Conservation (phyloP, 106 monocot species). For the Allium sativum region DNA sequence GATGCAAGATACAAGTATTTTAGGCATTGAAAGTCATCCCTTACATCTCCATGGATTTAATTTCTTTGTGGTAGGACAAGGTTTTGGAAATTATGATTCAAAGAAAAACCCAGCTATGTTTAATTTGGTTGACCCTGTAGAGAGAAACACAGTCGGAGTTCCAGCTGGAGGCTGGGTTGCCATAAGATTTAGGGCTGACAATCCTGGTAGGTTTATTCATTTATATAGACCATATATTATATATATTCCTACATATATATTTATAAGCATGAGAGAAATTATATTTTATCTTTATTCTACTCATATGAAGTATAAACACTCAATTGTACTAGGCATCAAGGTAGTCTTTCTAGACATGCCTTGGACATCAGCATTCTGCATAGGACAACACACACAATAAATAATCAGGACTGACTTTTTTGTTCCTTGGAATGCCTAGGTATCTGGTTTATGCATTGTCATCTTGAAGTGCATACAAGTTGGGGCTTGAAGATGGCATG, state of each 20-base stretch:
- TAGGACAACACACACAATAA: no score
- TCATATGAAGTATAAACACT: no score
- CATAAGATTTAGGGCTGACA: slow-evolving; percentile 40
- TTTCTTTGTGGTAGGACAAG: slow-evolving; percentile 44
- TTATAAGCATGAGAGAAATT: no score
- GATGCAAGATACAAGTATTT: slow-evolving; percentile 49
- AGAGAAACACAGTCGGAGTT: slow-evolving; percentile 42
- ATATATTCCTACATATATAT: no score
- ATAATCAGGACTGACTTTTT: no score
- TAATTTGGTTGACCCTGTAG: slow-evolving; percentile 34
- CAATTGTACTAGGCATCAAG: no score
- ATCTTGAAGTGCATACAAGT: slow-evolving; percentile 42
- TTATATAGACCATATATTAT: not conserved
- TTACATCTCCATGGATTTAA: slow-evolving; percentile 48
- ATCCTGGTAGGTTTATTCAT: slow-evolving; percentile 25
- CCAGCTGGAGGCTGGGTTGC: slow-evolving; percentile 46
- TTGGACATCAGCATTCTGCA: no score
- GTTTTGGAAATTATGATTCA: slow-evolving; percentile 35
- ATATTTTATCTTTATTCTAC: no score
- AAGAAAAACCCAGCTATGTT: slow-evolving; percentile 23
- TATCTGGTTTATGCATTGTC: slow-evolving; percentile 55
- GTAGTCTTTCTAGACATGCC: no score
- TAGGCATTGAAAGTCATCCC: slow-evolving; percentile 44
- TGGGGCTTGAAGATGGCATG: slow-evolving; percentile 50
- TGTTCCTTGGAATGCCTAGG: slow-evolving; percentile 13